These are phyloP conservation scores for Cutaneotrichosporon dermatis DNA, from an alignment of 1,284 basidiomycete species.

Conservation along the genomic window DNA sequence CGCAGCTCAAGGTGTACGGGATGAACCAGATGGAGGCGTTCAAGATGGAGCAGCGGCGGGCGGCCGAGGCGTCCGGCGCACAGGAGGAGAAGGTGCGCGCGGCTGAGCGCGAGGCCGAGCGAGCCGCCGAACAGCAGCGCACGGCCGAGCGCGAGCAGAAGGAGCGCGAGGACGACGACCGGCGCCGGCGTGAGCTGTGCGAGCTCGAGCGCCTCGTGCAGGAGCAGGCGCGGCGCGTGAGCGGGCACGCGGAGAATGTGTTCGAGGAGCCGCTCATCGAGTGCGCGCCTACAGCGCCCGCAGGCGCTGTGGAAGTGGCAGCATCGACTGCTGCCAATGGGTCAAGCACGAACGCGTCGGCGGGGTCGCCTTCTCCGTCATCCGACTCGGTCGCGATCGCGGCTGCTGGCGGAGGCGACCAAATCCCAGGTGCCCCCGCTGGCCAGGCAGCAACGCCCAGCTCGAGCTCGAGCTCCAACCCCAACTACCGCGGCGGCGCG, in stretches of 20 bases:
- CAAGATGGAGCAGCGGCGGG: slow-evolving; percentile 67
- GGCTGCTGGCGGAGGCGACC: too few relatives aligned
- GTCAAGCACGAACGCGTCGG: too few relatives aligned
- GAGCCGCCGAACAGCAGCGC: slow-evolving; percentile 31
- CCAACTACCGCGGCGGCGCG: too few relatives aligned
- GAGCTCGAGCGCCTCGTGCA: slow-evolving; percentile 37
- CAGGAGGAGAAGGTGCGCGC: slow-evolving; percentile 30
- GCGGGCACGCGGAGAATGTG: slow-evolving; percentile 10
- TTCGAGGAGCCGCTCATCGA: slow-evolving; percentile 8
- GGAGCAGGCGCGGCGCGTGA: slow-evolving; percentile 29
- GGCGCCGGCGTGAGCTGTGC: slow-evolving; percentile 34
- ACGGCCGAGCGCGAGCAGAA: slow-evolving; percentile 19
- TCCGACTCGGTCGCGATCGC: too few relatives aligned
- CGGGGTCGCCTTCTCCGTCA: too few relatives aligned
- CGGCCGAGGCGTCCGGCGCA: slow-evolving; percentile 23
- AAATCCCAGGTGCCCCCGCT: too few relatives aligned
- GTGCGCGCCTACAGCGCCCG: slow-evolving; percentile 1
- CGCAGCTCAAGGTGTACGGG: slow-evolving; percentile 87
- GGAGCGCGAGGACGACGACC: slow-evolving; percentile 26
- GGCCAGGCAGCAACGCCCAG: too few relatives aligned
- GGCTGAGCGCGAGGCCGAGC: slow-evolving; percentile 19
- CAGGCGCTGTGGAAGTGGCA: too few relatives aligned
- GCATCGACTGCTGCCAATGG: too few relatives aligned
- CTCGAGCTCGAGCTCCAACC: too few relatives aligned
- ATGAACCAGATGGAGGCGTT: slow-evolving; percentile 95